A percentile compares a stretch with the other conserved stretches of the same genome.
phyloP scores from a whole-genome alignment of 2,329 filamentous ascomycete species.

The Hypoxylon sp. region DNA sequence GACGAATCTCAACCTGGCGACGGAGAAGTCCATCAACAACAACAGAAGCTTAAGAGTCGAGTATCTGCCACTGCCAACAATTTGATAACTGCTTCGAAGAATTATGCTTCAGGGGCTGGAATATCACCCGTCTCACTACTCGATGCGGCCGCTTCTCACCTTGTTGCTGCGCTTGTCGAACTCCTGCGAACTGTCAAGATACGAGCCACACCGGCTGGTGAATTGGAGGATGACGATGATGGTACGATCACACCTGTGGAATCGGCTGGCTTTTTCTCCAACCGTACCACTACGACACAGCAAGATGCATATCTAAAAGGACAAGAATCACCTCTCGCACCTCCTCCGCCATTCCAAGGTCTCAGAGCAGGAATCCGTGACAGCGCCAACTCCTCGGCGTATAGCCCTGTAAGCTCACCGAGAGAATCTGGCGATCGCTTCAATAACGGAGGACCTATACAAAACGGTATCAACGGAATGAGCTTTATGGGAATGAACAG shows the following conservation, averaged over 20 bases:
- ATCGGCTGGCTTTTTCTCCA: constrained; percentile 74
- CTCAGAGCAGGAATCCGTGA: constrained; percentile 60
- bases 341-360: constrained; percentile 66
- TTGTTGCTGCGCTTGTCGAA: constrained; percentile 86
- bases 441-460: no score
- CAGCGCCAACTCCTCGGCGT: constrained; percentile 76
- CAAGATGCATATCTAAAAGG: constrained; percentile 47
- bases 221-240: constrained; percentile 82
- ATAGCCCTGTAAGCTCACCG: constrained; percentile 77
- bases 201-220: constrained; percentile 74
- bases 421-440: constrained; percentile 63
- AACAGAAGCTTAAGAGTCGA: constrained; percentile 76
- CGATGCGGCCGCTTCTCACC: constrained; percentile 90
- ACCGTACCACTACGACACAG: constrained; percentile 54
- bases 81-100: constrained; percentile 92
- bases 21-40: constrained; percentile 64
- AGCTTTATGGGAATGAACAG: constrained; percentile 46
- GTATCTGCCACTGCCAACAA: constrained; percentile 96
- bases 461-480: constrained; percentile 51
- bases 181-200: constrained; percentile 87
- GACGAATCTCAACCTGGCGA: constrained; percentile 65
- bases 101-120: constrained; percentile 82
- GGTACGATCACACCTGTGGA: constrained; percentile 71
- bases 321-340: constrained; percentile 55
- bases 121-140: constrained; percentile 92